These are phyloP conservation scores for Nannochloropsis gaditana DNA, from an alignment of 108 stramenopile species.

Conservation along the genomic window DNA sequence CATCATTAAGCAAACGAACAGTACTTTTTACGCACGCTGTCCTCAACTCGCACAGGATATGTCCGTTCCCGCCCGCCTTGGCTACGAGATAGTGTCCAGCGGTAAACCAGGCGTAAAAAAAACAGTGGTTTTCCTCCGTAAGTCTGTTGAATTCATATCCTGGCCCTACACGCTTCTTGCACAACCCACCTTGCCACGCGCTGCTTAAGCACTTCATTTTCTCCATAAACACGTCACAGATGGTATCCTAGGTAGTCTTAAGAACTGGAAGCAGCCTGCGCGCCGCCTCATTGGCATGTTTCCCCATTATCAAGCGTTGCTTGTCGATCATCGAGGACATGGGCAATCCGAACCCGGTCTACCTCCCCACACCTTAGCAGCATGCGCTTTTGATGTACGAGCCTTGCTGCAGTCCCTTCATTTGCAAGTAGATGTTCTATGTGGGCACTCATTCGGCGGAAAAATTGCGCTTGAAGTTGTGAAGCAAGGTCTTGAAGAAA, in stretches of 20 bases:
- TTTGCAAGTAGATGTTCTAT: not conserved
- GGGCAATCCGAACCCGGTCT: not conserved
- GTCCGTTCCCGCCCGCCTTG: not conserved
- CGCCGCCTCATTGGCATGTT: not conserved
- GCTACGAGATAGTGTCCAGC: not conserved
- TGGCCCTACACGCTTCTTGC: too few species aligned
- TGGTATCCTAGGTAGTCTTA: not conserved
- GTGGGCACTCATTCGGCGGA: not conserved
- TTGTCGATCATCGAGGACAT: not conserved
- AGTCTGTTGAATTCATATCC: not conserved
- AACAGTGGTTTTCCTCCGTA: not conserved
- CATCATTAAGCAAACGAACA: not conserved
- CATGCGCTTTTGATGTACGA: not conserved
- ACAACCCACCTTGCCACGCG: too few species aligned
- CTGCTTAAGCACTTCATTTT: too few species aligned
- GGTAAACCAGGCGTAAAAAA: not conserved
- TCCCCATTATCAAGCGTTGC: conserved; percentile 1
- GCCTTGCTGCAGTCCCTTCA: not conserved
- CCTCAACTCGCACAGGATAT: not conserved
- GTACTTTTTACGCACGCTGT: not conserved
- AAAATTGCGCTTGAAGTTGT: conserved; percentile 12
- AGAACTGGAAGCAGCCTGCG: not conserved
- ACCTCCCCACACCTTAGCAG: not conserved
- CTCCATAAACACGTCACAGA: not conserved
- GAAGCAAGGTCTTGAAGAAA: not conserved